Conservation (phyloP, 352 stramenopile species). For the Pythium utonaiense region DNA sequence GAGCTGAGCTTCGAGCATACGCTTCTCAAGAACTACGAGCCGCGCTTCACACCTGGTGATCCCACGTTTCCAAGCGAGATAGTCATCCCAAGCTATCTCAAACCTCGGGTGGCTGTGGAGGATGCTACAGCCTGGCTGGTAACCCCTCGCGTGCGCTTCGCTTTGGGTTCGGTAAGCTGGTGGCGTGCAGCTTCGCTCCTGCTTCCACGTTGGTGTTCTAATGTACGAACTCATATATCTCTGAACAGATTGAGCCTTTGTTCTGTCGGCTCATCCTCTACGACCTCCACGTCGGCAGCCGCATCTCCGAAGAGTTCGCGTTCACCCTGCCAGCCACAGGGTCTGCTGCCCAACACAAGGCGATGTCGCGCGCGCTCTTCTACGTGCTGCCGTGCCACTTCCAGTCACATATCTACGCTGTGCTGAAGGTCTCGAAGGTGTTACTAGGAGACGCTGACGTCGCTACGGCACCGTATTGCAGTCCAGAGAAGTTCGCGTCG, state of each 20-base stretch:
- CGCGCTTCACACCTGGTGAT: conserved; percentile 34
- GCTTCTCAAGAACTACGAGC: conserved; percentile 66
- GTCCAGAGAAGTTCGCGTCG: conserved; percentile 48
- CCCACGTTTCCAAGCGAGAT: conserved; percentile 51
- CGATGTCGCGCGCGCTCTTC: conserved; percentile 34
- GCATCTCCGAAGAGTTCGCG: conserved; percentile 63
- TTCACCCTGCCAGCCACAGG: conserved; percentile 35
- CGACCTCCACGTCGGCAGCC: conserved; percentile 45
- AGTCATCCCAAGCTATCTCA: conserved; percentile 31
- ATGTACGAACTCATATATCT: too few relatives aligned
- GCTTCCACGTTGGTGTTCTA: too few relatives aligned
- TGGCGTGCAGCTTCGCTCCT: too few relatives aligned
- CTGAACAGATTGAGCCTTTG: conserved; percentile 56
- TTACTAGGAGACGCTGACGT: conserved; percentile 51
- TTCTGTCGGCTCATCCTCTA: conserved; percentile 61
- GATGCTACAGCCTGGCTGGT: conserved; percentile 52
- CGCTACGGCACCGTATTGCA: conserved; percentile 54
- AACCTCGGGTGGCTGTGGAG: conserved; percentile 43
- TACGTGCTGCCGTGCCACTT: conserved; percentile 54
- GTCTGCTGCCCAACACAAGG: not conserved
- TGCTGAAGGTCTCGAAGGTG: conserved; percentile 69
- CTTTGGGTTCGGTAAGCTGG: conserved; percentile 43
- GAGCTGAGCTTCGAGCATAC: conserved; percentile 27
- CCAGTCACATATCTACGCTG: conserved; percentile 45
- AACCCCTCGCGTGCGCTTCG: conserved; percentile 37